Evolutionary conservation across 768 basidiomycete genomes (phyloP).

Genomic region (Pleurotus citrinopileatus): DNA sequence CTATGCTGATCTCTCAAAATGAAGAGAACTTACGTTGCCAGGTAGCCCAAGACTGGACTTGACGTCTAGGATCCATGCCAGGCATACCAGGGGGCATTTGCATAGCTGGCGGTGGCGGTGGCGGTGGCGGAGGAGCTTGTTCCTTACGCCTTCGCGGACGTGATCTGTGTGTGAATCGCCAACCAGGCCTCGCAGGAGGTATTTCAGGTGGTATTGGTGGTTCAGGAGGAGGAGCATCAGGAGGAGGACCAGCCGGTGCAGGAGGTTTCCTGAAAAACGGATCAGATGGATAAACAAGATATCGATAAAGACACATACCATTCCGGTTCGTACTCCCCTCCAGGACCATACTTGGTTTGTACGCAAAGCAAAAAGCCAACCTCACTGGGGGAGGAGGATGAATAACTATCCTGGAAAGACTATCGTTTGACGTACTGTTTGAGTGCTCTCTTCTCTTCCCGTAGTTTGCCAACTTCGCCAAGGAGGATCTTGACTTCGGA

Average conservation of each 20-base stretch:
- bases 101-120: slow-evolving; percentile 30
- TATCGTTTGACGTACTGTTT: slow-evolving; percentile 61
- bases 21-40: slow-evolving; percentile 60
- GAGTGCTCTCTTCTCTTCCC: slow-evolving; percentile 73
- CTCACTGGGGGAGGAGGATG: slow-evolving; percentile 47
- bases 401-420: neutral
- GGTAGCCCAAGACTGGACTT: slow-evolving; percentile 54
- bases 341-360: slow-evolving; percentile 78
- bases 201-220: slow-evolving; percentile 31
- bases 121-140: slow-evolving; percentile 32
- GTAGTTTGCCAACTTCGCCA: slow-evolving; percentile 78
- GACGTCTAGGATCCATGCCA: slow-evolving; percentile 37
- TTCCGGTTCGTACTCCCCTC: slow-evolving; percentile 82
- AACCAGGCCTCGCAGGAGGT: slow-evolving; percentile 49
- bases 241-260: slow-evolving; percentile 40
- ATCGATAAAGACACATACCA: slow-evolving; percentile 44
- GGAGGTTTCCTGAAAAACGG: slow-evolving; percentile 40
- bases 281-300: slow-evolving; percentile 9
- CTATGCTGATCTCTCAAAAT: neutral
- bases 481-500: slow-evolving; percentile 82
- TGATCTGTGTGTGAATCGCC: slow-evolving; percentile 46
- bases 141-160: slow-evolving; percentile 46
- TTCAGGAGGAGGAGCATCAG: slow-evolving; percentile 39
- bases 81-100: slow-evolving; percentile 23
- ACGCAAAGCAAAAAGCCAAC: slow-evolving; percentile 67